Evolutionary conservation across 108 stramenopile genomes (phyloP).

Genomic region (Licmophora abbreviata): DNA sequence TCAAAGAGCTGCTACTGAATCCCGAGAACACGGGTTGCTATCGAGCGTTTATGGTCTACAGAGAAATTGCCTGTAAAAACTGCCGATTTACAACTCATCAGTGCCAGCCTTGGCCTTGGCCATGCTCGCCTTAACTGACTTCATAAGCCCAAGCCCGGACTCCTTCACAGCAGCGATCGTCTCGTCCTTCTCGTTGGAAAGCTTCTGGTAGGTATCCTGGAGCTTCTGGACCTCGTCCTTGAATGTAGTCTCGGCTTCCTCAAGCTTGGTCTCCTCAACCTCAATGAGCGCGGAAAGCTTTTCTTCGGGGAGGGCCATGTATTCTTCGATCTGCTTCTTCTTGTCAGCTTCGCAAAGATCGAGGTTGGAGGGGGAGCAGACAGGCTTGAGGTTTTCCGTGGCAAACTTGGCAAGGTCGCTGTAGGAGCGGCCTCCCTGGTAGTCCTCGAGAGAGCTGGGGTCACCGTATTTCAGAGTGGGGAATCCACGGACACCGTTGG

Average conservation of each 20-base stretch:
- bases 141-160: constrained; percentile 81
- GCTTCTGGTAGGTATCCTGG: constrained; percentile 46
- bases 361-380: constrained; percentile 51
- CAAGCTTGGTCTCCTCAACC: constrained; percentile 54
- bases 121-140: constrained; percentile 69
- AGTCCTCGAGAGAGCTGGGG: constrained; percentile 49
- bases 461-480: constrained; percentile 80
- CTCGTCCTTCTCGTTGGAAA: constrained; percentile 62
- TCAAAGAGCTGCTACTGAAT: too few species aligned
- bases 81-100: too few species aligned
- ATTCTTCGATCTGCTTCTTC: constrained; percentile 35
- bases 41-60: too few species aligned
- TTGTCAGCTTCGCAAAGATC: constrained; percentile 67
- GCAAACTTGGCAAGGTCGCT: constrained; percentile 59
- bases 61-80: too few species aligned
- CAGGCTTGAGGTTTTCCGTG: constrained; percentile 58
- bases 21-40: too few species aligned
- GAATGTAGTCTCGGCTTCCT: constrained; percentile 48
- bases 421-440: constrained; percentile 69
- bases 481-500: constrained; percentile 67
- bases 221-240: constrained; percentile 52
- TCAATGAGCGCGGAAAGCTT: constrained; percentile 39
- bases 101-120: too few species aligned
- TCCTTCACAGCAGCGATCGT: constrained; percentile 67
- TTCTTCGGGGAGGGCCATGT: constrained; percentile 20